Evolutionary conservation across 2,329 filamentous ascomycete genomes (phyloP), one percentile per base, ranked within the genome.

Genomic region (Xylariaceae sp.): DNA sequence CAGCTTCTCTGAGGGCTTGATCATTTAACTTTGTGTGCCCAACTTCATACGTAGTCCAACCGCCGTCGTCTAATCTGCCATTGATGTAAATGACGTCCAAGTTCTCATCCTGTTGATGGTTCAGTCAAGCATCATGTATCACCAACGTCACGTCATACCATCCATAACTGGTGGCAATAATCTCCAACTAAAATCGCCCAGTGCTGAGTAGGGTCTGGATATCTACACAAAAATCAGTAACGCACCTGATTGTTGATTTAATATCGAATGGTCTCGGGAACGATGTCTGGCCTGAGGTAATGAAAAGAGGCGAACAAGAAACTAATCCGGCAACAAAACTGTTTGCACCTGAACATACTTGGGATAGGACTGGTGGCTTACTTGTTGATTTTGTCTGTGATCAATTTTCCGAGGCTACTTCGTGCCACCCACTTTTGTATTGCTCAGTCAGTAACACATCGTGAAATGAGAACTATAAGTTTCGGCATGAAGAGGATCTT

Each of bases 161-260:
- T 59, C 57, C 57, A 59, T n/a, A 59, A 53, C 17, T 59, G 57
- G 45, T 57, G 55, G 47, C 55, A 57, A 39, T 57, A 59, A 14
- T 57, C 57, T 3, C 57, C 57, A n/a, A 59, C 55, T 11, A 59
- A 43, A 28, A 59, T 55, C 11, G 55, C 55, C 57, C 57, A 59
- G 14, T 59, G 57, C 47, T 59, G 57, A 13, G 57, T 57, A 22
- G 57, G 57, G 44, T 59, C 57, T 18, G 57, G 57, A 18, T 55
- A 59, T 22, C 22, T 28, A 7, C 4, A 7, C 7, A 4, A 7
- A 28, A 28, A 28, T 28, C 22, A 28, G 22, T 28, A 28, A 7
- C 7, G 22, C 7, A 28, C 22, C 22, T 28, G 22, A 28, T 7
- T 7, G 7, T 28, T 28, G 22, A 4, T 28, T 28, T 28, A 7